Conservation (phyloP, 2,329 filamentous ascomycete species). For the Aspergillus jensenii region DNA sequence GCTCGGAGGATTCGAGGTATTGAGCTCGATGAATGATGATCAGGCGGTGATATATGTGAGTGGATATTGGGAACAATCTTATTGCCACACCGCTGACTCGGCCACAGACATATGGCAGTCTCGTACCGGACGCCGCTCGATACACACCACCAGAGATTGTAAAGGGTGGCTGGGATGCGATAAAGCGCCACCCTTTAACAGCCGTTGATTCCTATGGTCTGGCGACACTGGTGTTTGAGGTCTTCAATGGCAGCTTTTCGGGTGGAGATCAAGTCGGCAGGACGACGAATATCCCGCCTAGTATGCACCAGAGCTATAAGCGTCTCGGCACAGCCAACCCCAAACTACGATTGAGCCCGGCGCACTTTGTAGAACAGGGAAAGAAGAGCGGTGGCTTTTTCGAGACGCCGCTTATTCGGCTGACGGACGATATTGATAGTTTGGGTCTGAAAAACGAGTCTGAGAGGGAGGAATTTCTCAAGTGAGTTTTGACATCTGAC, state of each 20-base stretch:
- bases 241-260: slow-evolving; percentile 82
- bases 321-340: slow-evolving; percentile 84
- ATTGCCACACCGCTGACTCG: slow-evolving; percentile 14
- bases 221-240: slow-evolving; percentile 81
- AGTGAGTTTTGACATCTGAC: slow-evolving; percentile 46
- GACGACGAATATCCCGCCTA: slow-evolving; percentile 79
- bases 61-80: background rate
- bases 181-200: slow-evolving; percentile 77
- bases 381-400: slow-evolving; percentile 82
- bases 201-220: slow-evolving; percentile 87
- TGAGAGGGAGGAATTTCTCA: slow-evolving; percentile 82
- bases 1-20: slow-evolving; percentile 84
- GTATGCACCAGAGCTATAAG: slow-evolving; percentile 90
- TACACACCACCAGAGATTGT: slow-evolving; percentile 87
- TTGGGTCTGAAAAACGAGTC: slow-evolving; percentile 81
- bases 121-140: slow-evolving; percentile 78
- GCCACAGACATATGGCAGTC: slow-evolving; percentile 73
- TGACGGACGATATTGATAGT: slow-evolving; percentile 91
- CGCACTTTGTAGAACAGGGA: slow-evolving; percentile 87
- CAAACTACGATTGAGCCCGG: slow-evolving; percentile 80
- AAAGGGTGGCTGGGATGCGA: slow-evolving; percentile 84
- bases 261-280: slow-evolving; percentile 78
- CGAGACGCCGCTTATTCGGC: slow-evolving; percentile 84
- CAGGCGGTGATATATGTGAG: slow-evolving; percentile 84
- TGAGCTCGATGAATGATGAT: slow-evolving; percentile 95